These are phyloP conservation scores for Plectranthus barbatus DNA, from an alignment of 257 asterid genomes.

Conservation along the genomic window DNA sequence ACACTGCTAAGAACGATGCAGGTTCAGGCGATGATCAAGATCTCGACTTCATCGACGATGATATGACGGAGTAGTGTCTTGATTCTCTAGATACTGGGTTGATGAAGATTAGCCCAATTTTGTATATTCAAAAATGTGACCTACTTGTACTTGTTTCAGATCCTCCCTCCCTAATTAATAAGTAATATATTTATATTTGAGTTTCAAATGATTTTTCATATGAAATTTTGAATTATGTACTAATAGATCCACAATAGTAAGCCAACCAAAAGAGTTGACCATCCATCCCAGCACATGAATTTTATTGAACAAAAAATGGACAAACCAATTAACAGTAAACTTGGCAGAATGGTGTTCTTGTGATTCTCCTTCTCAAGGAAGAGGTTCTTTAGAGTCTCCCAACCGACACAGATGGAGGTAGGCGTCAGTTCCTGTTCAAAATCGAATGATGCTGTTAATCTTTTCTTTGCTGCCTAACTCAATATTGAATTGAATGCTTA, in stretches of 20 bases:
- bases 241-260: too few relatives aligned
- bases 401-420: constrained; percentile 51
- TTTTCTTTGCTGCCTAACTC: too few relatives aligned
- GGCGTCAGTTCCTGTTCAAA: constrained; percentile 45
- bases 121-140: too few relatives aligned
- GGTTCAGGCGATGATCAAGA: constrained; percentile 40
- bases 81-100: background rate
- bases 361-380: constrained; percentile 25
- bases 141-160: too few relatives aligned
- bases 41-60: constrained; percentile 62
- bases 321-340: background rate
- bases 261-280: background rate
- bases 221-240: too few relatives aligned
- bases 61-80: constrained; percentile 34
- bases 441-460: background rate
- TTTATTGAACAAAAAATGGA: background rate
- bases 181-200: too few relatives aligned
- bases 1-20: constrained; percentile 29
- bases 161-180: too few relatives aligned
- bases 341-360: background rate
- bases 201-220: too few relatives aligned
- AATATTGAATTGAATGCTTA: constrained; percentile 14
- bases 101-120: too few relatives aligned
- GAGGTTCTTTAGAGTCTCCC: constrained; percentile 56
- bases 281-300: background rate